Base-by-base conservation (phyloP, 371 early-diverging fungal genomes). In the Rhizopus microsporus region DNA sequence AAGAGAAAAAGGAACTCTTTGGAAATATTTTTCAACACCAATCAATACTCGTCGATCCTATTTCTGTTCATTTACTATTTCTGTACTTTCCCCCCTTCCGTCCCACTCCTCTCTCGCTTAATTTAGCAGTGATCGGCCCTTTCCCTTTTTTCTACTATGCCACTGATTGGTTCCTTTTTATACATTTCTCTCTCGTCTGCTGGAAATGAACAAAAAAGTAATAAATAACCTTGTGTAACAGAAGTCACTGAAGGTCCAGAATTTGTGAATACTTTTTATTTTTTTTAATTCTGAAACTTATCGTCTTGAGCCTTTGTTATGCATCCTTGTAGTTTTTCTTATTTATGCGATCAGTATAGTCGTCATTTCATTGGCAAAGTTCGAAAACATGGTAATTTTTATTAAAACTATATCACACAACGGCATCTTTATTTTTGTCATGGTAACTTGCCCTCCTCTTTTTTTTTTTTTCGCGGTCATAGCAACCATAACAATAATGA, bases 21-120 rank as follows among this genome's bases (percentile, higher is more conserved):
- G 12, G 17, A 38, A 17, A 23, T 54, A 42, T 42, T 46, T 46
- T 46, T 46, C 29, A 7, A 48, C 23, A 68, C 68, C 68, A 68
- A 68, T 68, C 68, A 68, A 54, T 33, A 16, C 12, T 47, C 56
- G 68, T 68, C 68, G 68, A 68, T 68, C 68, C 60, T 51, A 45
- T 63, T 62, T 51, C 31, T 31, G 38, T 47, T 52, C 29, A 42
- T 54, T 47, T 37, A 31, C 33, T 50, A 47, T 56, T 61, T 60
- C 56, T 60, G 55, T 54, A 15, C 15, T 45, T 23, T 31, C 29
- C 46, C 51, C 29, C 60, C 56, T 57, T 45, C 49, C 39, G 37
- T 58, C 15, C 37, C 40, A 57, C 33, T 54, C 46, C 23, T 56
- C 59, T 56, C 37, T 53, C 43, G 34, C 54, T 55, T 29, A 30